Base-by-base conservation (phyloP, 805 yeast genomes). In the Candida michaelii region DNA sequence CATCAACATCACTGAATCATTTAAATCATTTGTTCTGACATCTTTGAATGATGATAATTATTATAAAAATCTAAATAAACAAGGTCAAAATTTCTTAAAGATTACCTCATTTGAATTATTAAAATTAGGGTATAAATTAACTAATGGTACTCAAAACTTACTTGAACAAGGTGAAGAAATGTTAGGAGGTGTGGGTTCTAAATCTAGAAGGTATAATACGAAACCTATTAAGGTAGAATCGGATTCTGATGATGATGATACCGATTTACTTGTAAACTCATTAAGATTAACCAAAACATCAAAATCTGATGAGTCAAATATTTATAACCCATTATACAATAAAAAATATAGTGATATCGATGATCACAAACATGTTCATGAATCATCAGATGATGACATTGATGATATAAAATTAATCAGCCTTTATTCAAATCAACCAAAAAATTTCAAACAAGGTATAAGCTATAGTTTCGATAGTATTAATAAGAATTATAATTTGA, bases 341-440 rank as follows among this genome's bases (percentile, higher is more conserved):
- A 36, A 40, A 29, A 49, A 51, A 18, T 51, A 48, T 23, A 35
- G 45, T n/a, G 63, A 63, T 30, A 56, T 64, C 3, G 58, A 55
- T 19, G 62, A 60, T 8, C 60, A 41, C 10, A 50, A 43, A 2
- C 59, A 55, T 7, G 51, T 50, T 4, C 23, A 21, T 21, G 62
- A 59, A 3, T 59, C 51, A 1, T 52, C 51, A 0, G 60, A 55
- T 5, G 53, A 47, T 3, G 50, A 46, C 11, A 42, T 42, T 5
- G 64, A 57, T 9, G 62, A 58, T 3, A 74, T 67, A 42, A 68
- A 66, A 44, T 39, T 62, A 13, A 72, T 85, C 4, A 86, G 95
- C 63, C 69, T 85, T 15, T 89, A 89, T 60, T 88, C 96, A 1
- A 80, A 87, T 55, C 97, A 88, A 58, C 98, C 98, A 0, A 66